Conservation (phyloP, 371 early-diverging fungal species). For the Apophysomyces sp. region DNA sequence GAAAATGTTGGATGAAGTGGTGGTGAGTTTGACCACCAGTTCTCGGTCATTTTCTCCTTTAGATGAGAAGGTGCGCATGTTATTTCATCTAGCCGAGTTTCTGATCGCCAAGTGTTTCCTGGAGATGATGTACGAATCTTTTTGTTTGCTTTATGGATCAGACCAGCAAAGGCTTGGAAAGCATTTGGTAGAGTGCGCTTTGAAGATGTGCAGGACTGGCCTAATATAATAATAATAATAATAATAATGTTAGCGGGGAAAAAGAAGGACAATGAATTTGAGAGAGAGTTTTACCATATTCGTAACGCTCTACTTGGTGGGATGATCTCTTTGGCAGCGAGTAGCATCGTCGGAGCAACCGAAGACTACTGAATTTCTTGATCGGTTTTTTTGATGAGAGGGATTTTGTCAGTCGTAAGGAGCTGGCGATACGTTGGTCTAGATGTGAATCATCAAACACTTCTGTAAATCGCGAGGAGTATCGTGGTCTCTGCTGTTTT, state of each 20-base stretch:
- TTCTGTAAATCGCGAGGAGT: background rate
- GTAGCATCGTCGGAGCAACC: background rate
- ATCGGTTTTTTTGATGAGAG: background rate
- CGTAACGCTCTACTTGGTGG: background rate
- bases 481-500: constrained; percentile 16
- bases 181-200: background rate
- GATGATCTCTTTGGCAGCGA: background rate
- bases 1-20: background rate
- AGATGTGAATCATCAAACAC: background rate
- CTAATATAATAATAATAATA: background rate
- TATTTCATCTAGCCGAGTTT: background rate
- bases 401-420: background rate
- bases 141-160: background rate
- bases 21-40: background rate
- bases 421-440: background rate
- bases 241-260: background rate
- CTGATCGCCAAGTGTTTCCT: background rate
- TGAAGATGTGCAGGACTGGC: background rate
- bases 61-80: background rate
- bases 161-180: background rate
- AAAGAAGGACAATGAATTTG: too few relatives aligned
- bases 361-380: background rate
- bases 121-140: background rate
- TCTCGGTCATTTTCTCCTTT: background rate
- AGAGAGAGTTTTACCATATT: background rate